Percentiles rank a stretch among this genome's conserved stretches.
Evolutionary conservation across 129 eudicot species (phyloP).

Genomic region (Arctium minus): DNA sequence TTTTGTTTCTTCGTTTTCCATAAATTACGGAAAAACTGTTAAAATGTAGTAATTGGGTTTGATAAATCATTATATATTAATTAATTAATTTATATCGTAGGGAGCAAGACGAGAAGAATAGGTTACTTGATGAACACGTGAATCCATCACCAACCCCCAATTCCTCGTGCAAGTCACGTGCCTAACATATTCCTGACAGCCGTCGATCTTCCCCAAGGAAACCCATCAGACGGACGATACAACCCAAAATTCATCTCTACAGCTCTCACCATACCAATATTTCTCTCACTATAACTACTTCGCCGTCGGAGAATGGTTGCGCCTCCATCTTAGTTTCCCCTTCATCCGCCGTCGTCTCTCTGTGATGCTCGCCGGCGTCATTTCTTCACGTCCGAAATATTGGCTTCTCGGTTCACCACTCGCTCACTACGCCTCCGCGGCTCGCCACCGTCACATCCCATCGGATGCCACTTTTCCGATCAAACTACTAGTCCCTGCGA

Average conservation of each 20-base stretch:
- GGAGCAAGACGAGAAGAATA: background rate
- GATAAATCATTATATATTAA: background rate
- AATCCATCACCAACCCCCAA: slow-evolving; percentile 30
- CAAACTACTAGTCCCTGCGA: slow-evolving; percentile 2
- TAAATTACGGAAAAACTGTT: background rate
- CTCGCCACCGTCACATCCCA: slow-evolving; percentile 32
- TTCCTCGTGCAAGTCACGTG: slow-evolving; percentile 28
- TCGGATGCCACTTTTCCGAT: slow-evolving; percentile 32
- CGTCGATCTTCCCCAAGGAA: slow-evolving; percentile 19
- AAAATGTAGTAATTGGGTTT: no score
- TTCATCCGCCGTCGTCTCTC: slow-evolving; percentile 1
- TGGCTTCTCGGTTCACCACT: slow-evolving; percentile 42
- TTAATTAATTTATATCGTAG: background rate
- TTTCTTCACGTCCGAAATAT: slow-evolving; percentile 71
- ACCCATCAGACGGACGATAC: slow-evolving; percentile 30
- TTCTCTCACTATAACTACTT: background rate
- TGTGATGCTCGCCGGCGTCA: slow-evolving; percentile 78
- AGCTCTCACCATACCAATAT: background rate
- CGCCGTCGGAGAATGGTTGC: slow-evolving; percentile 13
- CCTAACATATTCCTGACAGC: slow-evolving; percentile 12
- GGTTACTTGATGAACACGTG: slow-evolving; percentile 40
- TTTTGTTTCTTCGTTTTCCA: background rate
- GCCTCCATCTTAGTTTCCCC: slow-evolving; percentile 10
- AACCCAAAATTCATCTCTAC: slow-evolving; percentile 14
- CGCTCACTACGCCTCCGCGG: slow-evolving; percentile 32